Conservation (phyloP, 192 early-diverging fungal genomes). For the Nowakowskiella sp. region DNA sequence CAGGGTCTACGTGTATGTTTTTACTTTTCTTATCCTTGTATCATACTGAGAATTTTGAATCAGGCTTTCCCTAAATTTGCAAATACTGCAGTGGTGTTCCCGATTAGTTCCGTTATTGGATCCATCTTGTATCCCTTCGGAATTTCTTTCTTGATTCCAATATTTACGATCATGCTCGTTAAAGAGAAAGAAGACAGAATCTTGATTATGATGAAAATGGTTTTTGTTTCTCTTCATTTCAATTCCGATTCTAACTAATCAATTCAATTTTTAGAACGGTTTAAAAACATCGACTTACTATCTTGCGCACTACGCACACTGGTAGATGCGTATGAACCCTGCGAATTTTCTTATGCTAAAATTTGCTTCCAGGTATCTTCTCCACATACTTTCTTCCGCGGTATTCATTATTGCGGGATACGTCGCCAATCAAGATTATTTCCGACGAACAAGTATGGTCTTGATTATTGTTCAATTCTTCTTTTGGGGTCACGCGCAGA, state of each 20-base stretch:
- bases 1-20: conserved; percentile 61
- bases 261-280: no score
- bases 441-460: conserved; percentile 27
- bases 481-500: conserved; percentile 54
- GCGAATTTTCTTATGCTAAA: no score
- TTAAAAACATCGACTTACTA: conserved; percentile 43
- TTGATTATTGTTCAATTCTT: conserved; percentile 45
- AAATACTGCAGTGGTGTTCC: conserved; percentile 38
- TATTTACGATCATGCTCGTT: conserved; percentile 48
- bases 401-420: conserved; percentile 43
- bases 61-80: conserved; percentile 43
- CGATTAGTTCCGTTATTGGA: conserved; percentile 49
- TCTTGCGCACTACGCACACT: conserved; percentile 44
- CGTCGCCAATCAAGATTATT: conserved; percentile 40
- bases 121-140: conserved; percentile 64
- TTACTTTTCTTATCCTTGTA: no score
- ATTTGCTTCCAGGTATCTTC: no score
- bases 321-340: no score
- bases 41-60: no score
- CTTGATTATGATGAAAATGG: conserved; percentile 54
- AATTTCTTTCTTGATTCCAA: conserved; percentile 47
- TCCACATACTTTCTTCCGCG: conserved; percentile 36
- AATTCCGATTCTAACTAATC: no score
- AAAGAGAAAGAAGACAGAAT: conserved; percentile 52
- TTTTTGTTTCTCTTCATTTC: no score